These are phyloP conservation scores for Orobanche coerulescens DNA, from an alignment of 257 asterid species.

Conservation along the genomic window DNA sequence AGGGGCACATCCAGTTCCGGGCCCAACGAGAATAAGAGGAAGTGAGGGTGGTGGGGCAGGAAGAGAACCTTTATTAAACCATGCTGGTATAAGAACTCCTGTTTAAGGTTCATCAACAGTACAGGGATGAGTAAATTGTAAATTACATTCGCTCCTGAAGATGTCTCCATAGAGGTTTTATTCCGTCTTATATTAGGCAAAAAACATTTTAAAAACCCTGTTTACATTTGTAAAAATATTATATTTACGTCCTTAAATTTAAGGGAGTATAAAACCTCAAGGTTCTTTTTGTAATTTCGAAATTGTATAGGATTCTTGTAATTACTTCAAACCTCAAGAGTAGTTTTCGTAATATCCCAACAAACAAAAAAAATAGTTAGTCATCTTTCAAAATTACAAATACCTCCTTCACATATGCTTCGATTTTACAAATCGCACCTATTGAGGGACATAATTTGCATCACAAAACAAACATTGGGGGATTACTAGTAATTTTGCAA, in stretches of 20 bases:
- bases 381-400: no score
- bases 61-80: conserved; percentile 79
- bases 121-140: not conserved
- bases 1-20: conserved; percentile 99
- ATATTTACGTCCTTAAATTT: no score
- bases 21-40: conserved; percentile 86
- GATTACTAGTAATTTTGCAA: not conserved
- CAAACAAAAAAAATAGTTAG: no score
- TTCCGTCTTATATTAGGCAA: no score
- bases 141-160: not conserved
- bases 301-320: no score
- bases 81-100: conserved; percentile 64
- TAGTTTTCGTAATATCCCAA: no score
- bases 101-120: conserved; percentile 21
- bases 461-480: not conserved
- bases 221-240: no score
- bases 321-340: no score
- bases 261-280: no score
- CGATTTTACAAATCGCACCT: not conserved
- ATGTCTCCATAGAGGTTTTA: not conserved
- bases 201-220: no score
- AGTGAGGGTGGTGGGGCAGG: conserved; percentile 75
- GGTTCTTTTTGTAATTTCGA: no score
- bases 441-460: not conserved
- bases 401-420: not conserved